Percentiles rank a stretch among this genome's conserved stretches.
Conservation (phyloP, 768 basidiomycete genomes). For the Suillus tomentosus region DNA sequence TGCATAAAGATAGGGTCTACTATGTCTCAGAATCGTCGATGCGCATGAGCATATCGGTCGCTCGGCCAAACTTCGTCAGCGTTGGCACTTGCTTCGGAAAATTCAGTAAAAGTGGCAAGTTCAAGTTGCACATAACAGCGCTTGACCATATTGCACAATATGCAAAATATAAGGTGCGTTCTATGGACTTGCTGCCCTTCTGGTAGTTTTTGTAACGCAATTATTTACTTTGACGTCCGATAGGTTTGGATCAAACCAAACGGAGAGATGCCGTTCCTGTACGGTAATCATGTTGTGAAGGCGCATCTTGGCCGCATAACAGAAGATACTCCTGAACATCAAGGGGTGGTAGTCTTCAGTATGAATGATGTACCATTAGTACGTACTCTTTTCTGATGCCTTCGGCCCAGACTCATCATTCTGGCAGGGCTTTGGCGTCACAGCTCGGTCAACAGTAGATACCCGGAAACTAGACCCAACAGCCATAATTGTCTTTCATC, state of each 20-base stretch:
- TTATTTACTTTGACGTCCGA: not conserved
- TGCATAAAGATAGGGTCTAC: slow-evolving; percentile 93
- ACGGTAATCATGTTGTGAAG: slow-evolving; percentile 98
- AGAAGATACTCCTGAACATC: slow-evolving; percentile 98
- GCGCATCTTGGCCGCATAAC: slow-evolving; percentile 99
- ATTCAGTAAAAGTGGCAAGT: slow-evolving; percentile 96
- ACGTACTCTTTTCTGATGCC: slow-evolving; percentile 25
- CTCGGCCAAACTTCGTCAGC: slow-evolving; percentile 88
- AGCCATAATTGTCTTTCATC: slow-evolving; percentile 96
- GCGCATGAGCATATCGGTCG: slow-evolving; percentile 89
- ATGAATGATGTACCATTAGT: slow-evolving; percentile 96
- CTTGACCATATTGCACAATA: slow-evolving; percentile 94
- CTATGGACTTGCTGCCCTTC: not conserved
- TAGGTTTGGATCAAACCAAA: slow-evolving; percentile 99
- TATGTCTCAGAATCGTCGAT: slow-evolving; percentile 96
- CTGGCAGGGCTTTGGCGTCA: slow-evolving; percentile 92
- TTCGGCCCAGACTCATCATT: slow-evolving; percentile 13
- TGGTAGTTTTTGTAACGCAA: not conserved
- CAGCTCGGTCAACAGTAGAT: slow-evolving; percentile 92
- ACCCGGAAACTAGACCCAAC: slow-evolving; percentile 97
- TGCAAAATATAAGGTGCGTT: slow-evolving; percentile 91
- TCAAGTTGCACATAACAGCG: slow-evolving; percentile 94
- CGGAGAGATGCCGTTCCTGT: slow-evolving; percentile 99
- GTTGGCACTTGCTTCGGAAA: slow-evolving; percentile 98
- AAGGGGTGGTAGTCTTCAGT: slow-evolving; percentile 94